Evolutionary conservation across 2,329 filamentous ascomycete species (phyloP).

Genomic region (Sporothrix curviconia): DNA sequence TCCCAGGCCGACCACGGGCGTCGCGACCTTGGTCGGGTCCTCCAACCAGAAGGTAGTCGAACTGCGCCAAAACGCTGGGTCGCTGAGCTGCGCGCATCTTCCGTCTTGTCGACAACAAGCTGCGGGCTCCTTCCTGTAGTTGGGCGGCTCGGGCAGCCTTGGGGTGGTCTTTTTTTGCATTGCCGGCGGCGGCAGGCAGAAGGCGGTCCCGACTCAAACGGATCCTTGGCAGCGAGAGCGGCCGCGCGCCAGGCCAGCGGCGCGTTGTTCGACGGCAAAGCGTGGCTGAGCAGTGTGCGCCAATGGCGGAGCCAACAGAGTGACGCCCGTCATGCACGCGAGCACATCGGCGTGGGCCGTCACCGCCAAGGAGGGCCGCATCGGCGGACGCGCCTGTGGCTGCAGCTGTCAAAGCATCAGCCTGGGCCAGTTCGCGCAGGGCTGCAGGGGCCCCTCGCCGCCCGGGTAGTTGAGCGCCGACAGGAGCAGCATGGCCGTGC

Average conservation of each 20-base stretch:
- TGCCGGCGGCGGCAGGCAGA: neutral
- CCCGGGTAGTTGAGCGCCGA: slow-evolving; percentile 93
- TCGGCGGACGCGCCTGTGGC: neutral
- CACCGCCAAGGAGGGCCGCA: slow-evolving; percentile 26
- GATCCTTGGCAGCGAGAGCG: slow-evolving; percentile 6
- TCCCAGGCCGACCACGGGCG: slow-evolving; percentile 42
- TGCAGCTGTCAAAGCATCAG: slow-evolving; percentile 18
- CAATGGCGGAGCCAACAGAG: slow-evolving; percentile 48
- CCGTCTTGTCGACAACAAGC: slow-evolving; percentile 55
- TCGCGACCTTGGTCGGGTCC: slow-evolving; percentile 40
- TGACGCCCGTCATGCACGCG: slow-evolving; percentile 65
- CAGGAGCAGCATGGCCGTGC: slow-evolving; percentile 62
- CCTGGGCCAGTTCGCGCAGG: slow-evolving; percentile 36
- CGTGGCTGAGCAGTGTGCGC: slow-evolving; percentile 13
- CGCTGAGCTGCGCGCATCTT: slow-evolving; percentile 41
- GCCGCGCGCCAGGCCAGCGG: neutral
- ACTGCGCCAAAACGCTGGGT: slow-evolving; percentile 54
- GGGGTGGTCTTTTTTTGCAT: neutral
- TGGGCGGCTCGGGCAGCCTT: neutral
- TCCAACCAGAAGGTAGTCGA: slow-evolving; percentile 59
- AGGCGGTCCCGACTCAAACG: slow-evolving; percentile 11
- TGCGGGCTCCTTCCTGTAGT: neutral
- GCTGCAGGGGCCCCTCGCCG: slow-evolving; percentile 65
- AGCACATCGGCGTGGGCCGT: slow-evolving; percentile 58
- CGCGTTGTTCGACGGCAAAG: neutral